phyloP scores from a whole-genome alignment of 495 filamentous ascomycete species.

The Diplogelasinospora grovesii region DNA sequence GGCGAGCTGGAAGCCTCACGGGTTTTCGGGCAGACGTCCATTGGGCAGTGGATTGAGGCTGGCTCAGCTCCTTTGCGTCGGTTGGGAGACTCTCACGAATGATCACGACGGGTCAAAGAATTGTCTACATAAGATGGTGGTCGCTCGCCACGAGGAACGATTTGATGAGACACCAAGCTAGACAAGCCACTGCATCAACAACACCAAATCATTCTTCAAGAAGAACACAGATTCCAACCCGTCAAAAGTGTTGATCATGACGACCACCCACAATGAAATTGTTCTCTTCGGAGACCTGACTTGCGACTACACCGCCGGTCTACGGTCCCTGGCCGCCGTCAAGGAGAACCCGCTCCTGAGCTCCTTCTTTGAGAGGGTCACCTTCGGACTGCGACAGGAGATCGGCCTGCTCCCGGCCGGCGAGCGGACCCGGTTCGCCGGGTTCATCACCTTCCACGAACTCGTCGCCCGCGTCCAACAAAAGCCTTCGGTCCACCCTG shows the following conservation, averaged over 20 bases:
- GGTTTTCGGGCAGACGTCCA: too few relatives aligned
- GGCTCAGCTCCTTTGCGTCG: too few relatives aligned
- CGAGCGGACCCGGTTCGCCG: neutral
- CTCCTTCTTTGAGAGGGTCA: neutral
- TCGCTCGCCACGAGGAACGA: neutral
- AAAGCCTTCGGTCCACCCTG: neutral
- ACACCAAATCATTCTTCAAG: too few relatives aligned
- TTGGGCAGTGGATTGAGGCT: too few relatives aligned
- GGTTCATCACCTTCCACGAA: neutral
- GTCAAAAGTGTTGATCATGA: neutral
- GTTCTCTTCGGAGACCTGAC: slow-evolving; percentile 1
- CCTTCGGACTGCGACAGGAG: neutral
- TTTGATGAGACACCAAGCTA: neutral
- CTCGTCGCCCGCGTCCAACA: neutral
- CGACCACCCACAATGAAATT: neutral
- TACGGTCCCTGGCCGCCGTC: neutral
- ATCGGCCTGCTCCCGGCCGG: neutral
- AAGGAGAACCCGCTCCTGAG: neutral
- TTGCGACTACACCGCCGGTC: neutral
- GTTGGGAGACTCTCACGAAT: too few relatives aligned
- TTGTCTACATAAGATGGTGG: too few relatives aligned
- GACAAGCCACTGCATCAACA: neutral
- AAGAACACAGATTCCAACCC: neutral
- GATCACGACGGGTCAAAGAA: too few relatives aligned
- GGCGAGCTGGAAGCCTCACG: too few relatives aligned